These are phyloP conservation scores for Heterococcus sp. DNA, from an alignment of 108 stramenopile genomes.

Conservation along the genomic window DNA sequence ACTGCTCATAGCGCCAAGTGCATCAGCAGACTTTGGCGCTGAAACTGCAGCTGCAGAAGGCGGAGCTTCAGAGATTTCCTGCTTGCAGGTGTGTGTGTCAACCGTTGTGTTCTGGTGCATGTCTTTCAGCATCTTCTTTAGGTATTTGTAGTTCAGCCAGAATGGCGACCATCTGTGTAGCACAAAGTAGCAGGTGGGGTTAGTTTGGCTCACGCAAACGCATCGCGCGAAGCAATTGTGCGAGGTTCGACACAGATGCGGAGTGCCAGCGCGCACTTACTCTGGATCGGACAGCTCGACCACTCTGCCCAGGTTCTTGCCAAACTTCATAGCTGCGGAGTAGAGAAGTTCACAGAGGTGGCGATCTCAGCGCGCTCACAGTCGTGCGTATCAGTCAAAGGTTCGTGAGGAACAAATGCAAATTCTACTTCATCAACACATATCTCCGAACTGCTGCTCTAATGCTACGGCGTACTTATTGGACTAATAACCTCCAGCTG, in stretches of 20 bases:
- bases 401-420: no score
- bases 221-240: no score
- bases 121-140: slow-evolving; percentile 82
- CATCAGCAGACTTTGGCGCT: neutral
- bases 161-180: slow-evolving; percentile 60
- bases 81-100: neutral
- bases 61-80: neutral
- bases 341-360: neutral
- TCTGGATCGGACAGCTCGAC: slow-evolving; percentile 58
- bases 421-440: no score
- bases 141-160: slow-evolving; percentile 64
- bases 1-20: slow-evolving; percentile 2
- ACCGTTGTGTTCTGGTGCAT: neutral
- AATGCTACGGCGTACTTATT: no score
- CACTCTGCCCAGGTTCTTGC: slow-evolving; percentile 55
- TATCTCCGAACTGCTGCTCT: no score
- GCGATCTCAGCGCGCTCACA: no score
- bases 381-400: no score
- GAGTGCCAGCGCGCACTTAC: no score
- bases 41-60: neutral
- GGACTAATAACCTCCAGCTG: no score
- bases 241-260: no score
- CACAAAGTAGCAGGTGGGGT: no score
- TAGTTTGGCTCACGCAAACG: no score
- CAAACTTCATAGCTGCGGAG: slow-evolving; percentile 44